These are phyloP conservation scores for Chlorella vulgaris DNA, from an alignment of 139 green algal genomes.

Conservation along the genomic window DNA sequence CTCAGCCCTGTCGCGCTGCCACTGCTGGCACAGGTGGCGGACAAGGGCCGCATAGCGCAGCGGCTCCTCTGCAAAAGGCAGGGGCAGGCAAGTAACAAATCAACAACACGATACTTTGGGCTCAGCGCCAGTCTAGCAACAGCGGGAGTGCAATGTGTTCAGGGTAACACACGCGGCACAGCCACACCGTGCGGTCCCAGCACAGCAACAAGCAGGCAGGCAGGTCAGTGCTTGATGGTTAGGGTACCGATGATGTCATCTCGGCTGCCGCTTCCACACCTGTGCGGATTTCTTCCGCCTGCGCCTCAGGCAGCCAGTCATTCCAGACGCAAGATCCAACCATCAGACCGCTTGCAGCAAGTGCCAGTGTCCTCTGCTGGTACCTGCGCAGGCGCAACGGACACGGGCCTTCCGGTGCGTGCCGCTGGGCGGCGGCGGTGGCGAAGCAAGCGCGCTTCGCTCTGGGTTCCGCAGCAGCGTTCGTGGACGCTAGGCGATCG, in stretches of 20 bases:
- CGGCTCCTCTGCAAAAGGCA: conserved; percentile 53
- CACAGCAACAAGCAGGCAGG: too few species aligned
- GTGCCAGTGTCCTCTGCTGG: not conserved
- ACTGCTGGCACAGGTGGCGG: conserved; percentile 27
- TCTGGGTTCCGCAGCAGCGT: not conserved
- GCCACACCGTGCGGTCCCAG: too few species aligned
- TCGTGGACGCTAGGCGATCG: not conserved
- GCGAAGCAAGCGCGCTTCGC: not conserved
- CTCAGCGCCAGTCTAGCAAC: too few species aligned
- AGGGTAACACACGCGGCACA: too few species aligned
- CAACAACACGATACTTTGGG: too few species aligned
- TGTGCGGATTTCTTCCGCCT: conserved; percentile 20
- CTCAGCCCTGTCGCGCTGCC: conserved; percentile 28
- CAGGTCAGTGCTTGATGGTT: too few species aligned
- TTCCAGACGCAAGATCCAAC: conserved; percentile 46
- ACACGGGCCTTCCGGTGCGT: not conserved
- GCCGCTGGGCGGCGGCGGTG: not conserved
- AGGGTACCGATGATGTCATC: too few species aligned
- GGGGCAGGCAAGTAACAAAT: too few species aligned
- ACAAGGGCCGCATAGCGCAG: conserved; percentile 49
- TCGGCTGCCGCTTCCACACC: too few species aligned
- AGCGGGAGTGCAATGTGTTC: too few species aligned
- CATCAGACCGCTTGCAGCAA: not conserved
- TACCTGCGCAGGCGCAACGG: not conserved
- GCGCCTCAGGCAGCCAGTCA: conserved; percentile 53